Percentiles rank a stretch among this genome's conserved stretches.
These are phyloP conservation scores for Suillus subaureus DNA, from an alignment of 768 basidiomycete species.

Conservation along the genomic window DNA sequence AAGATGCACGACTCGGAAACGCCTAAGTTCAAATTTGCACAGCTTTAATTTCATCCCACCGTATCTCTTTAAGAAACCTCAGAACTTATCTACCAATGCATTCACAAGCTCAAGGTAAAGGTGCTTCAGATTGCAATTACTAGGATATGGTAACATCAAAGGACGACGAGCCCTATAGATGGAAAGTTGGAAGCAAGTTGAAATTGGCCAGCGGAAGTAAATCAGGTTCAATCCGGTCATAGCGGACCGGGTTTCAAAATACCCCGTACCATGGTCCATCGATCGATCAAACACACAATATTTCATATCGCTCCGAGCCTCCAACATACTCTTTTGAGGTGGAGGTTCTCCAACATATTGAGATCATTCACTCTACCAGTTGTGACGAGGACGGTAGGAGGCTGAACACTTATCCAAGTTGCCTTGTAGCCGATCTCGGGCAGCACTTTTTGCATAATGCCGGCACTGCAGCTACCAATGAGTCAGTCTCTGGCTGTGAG, in stretches of 20 bases:
- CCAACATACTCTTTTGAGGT: neutral
- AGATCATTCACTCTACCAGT: neutral
- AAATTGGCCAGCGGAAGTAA: constrained; percentile 1
- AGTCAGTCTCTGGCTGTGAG: neutral
- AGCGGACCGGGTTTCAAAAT: neutral
- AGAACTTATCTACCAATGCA: neutral
- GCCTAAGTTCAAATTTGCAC: neutral
- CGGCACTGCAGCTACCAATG: neutral
- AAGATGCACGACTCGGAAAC: neutral
- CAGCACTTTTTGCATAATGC: neutral
- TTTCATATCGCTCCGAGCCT: neutral
- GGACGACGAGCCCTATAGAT: neutral
- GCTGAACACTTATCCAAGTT: neutral
- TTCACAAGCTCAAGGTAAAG: neutral
- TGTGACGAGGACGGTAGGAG: neutral
- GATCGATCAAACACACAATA: too few species aligned
- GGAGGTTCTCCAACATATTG: neutral
- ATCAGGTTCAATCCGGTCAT: neutral
- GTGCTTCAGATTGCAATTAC: neutral
- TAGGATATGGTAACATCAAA: constrained; percentile 3
- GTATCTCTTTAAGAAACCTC: neutral
- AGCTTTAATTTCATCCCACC: neutral
- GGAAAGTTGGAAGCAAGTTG: too few species aligned
- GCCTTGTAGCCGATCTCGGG: neutral
- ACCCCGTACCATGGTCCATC: neutral